These are phyloP conservation scores for Apophysomyces elegans DNA, from an alignment of 371 early-diverging fungal species.

Conservation along the genomic window DNA sequence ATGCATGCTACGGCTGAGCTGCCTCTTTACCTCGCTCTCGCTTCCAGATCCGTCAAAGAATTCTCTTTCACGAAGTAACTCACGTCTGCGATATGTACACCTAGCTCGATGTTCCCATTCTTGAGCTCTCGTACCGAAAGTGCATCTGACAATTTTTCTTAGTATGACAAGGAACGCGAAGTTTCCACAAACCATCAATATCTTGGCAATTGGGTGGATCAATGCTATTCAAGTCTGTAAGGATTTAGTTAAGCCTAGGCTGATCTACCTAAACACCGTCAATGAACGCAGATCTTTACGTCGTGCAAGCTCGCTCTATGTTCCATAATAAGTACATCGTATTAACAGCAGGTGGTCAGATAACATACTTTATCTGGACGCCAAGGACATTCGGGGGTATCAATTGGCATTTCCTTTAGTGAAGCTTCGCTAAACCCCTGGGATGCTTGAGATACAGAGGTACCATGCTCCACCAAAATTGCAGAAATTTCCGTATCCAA, in stretches of 20 bases:
- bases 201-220: conserved; percentile 95
- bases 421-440: conserved; percentile 70
- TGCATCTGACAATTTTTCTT: conserved; percentile 69
- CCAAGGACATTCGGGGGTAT: conserved; percentile 63
- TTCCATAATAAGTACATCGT: background rate
- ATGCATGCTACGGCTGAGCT: background rate
- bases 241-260: background rate
- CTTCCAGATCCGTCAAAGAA: conserved; percentile 87
- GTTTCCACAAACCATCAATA: conserved; percentile 77
- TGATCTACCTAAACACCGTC: conserved; percentile 45
- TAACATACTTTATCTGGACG: conserved; percentile 43
- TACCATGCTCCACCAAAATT: conserved; percentile 78
- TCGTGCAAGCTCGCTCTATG: conserved; percentile 50
- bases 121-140: conserved; percentile 70
- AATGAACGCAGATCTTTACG: conserved; percentile 61
- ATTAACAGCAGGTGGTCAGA: no score
- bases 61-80: conserved; percentile 86
- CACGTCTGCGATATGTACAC: conserved; percentile 99
- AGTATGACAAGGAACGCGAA: conserved; percentile 48
- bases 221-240: conserved; percentile 62
- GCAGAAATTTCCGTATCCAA: conserved; percentile 78
- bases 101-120: conserved; percentile 72
- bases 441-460: conserved; percentile 74
- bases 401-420: conserved; percentile 71
- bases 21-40: conserved; percentile 58